These are phyloP conservation scores for Eucalyptus pumila DNA, from an alignment of 345 rosid species.

Conservation along the genomic window DNA sequence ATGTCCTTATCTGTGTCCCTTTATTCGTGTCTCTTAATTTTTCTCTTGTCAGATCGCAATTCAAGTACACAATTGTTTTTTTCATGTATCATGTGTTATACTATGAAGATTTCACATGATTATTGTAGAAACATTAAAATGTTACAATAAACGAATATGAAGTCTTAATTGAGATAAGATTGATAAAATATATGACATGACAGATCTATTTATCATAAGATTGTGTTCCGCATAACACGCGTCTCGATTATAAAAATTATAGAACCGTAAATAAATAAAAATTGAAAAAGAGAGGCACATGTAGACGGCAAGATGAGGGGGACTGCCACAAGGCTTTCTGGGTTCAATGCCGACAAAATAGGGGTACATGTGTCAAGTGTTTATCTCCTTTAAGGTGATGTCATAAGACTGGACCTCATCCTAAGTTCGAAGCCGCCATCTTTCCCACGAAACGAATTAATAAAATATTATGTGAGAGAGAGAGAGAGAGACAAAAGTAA, in stretches of 20 bases:
- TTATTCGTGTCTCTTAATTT: not conserved
- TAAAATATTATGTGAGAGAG: not conserved
- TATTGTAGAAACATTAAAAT: not conserved
- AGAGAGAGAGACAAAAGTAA: not conserved
- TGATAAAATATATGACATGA: fast-evolving
- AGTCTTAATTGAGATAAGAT: not conserved
- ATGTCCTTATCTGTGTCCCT: not conserved
- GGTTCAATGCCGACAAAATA: not conserved
- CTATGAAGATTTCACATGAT: fast-evolving
- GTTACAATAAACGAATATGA: not conserved
- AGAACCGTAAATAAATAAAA: not conserved
- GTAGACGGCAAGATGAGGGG: not conserved
- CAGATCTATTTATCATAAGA: not conserved
- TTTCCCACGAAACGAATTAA: not conserved
- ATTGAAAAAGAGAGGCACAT: not conserved
- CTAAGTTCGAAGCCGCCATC: constrained; percentile 32
- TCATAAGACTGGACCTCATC: constrained; percentile 2
- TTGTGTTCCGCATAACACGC: not conserved
- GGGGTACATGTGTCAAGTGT: constrained; percentile 17
- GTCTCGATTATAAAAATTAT: not conserved
- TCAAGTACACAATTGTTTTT: not conserved
- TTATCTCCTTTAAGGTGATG: not conserved
- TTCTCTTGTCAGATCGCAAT: not conserved
- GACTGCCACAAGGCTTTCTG: not conserved
- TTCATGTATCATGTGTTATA: fast-evolving